Evolutionary conservation across 1,284 basidiomycete species (phyloP), one percentile per base, ranked within the genome.

Genomic region (Hemileccinum hortonii): DNA sequence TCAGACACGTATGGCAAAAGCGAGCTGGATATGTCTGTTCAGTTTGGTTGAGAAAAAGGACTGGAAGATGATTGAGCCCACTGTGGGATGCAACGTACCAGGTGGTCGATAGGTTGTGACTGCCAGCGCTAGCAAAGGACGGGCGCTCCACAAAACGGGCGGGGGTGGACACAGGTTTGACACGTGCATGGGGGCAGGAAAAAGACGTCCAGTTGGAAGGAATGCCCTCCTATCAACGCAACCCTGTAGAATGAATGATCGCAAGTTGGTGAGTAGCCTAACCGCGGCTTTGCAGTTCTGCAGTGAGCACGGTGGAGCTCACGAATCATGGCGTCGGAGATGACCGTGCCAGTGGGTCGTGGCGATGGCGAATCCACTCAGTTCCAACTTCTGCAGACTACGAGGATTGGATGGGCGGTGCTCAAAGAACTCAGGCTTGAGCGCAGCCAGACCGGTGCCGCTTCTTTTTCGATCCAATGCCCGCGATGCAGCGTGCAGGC

Each of bases 111-210:
- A 33, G 32, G 24, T 14, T n/a, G 43, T 21, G 33, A 12, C 24
- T 41, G 29, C 21, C 12, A 11, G n/a, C 44, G 38, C 40, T 19
- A 36, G 19, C n/a, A 18, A 29, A 36, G 18, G n/a, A 30, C 24
- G 9, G 38, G 39, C 55, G 54, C 48, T 40, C 26, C 45, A 22
- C n/a, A 26, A 26, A 26, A 26, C 4, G 2, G 26, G 30, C 30
- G 30, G 30, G 38, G 29, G 32, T 12, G 49, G 30, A 56, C 53
- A 52, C 54, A 41, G 32, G 46, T 50, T 44, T 2, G 30, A 43
- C 63, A 61, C 61, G 62, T 61, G 64, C 48, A 10, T 36, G 35
- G 6, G 44, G 59, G 61, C 56, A 51, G 61, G 60, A 45, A 45
- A 50, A 48, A 38, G 33, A 49, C 33, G 24, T 24, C 24, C 7